phyloP scores from a whole-genome alignment of 768 basidiomycete genomes.

The Austroboletus eburneus region DNA sequence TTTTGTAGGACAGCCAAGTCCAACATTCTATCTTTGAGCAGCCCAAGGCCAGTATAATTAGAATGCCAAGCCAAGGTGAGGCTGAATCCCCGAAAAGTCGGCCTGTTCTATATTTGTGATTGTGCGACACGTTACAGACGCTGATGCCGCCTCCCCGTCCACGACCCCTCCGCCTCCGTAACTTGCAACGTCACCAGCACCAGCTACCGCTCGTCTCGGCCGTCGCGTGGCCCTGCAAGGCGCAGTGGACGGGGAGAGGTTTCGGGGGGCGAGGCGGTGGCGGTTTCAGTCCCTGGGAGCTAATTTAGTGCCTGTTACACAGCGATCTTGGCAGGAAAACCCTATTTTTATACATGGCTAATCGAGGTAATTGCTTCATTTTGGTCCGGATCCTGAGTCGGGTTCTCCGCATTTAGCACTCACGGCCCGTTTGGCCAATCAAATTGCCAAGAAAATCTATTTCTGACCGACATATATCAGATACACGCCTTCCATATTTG shows the following conservation, averaged over 20 bases:
- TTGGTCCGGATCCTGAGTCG: conserved; percentile 18
- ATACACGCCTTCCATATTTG: conserved; percentile 10
- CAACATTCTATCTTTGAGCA: conserved; percentile 44
- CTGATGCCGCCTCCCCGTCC: neutral
- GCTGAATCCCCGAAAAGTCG: conserved; percentile 30
- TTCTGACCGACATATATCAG: conserved; percentile 7
- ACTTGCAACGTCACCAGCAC: neutral
- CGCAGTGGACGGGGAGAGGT: neutral
- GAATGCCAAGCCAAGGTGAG: conserved; percentile 42
- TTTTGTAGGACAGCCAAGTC: conserved; percentile 44
- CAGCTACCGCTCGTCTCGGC: neutral
- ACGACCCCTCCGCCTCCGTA: neutral
- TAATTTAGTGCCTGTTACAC: conserved; percentile 30
- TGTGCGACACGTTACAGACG: conserved; percentile 5
- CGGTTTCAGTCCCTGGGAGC: conserved; percentile 12
- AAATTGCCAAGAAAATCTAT: conserved; percentile 16
- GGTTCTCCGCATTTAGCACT: conserved; percentile 2
- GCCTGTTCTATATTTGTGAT: conserved; percentile 19
- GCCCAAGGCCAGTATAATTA: conserved; percentile 35
- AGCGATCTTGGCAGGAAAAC: conserved; percentile 27
- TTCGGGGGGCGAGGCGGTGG: neutral
- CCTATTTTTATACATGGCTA: conserved; percentile 28
- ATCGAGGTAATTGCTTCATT: conserved; percentile 16
- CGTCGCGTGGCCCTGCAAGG: neutral
- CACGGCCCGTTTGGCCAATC: conserved; percentile 23